Evolutionary conservation across 164 flowering plant genomes (phyloP).

Genomic region (Kingdonia uniflora): DNA sequence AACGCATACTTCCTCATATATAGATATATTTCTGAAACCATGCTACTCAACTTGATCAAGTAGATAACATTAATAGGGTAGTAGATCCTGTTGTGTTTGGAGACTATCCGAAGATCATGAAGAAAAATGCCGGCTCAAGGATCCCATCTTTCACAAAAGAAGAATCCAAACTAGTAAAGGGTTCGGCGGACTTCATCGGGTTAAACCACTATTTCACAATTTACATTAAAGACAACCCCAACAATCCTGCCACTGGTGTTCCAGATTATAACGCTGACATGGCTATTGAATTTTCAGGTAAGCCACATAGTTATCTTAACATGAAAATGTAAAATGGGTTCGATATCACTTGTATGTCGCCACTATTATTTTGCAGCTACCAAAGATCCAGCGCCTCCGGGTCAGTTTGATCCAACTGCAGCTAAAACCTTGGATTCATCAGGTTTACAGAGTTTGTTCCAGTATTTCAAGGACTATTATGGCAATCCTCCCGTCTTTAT

Average conservation of each 20-base stretch:
- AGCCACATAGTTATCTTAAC: neutral
- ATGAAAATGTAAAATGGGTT: no score
- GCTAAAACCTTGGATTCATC: constrained; percentile 8
- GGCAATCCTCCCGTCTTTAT: constrained; percentile 20
- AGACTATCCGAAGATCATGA: constrained; percentile 55
- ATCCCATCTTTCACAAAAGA: constrained; percentile 39
- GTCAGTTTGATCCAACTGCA: no score
- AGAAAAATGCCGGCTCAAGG: constrained; percentile 32
- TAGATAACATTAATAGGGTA: constrained; percentile 39
- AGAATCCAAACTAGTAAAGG: constrained; percentile 19
- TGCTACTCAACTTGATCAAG: no score
- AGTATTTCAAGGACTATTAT: constrained; percentile 15
- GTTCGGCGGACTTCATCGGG: constrained; percentile 24
- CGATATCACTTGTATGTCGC: no score
- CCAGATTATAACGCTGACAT: constrained; percentile 14
- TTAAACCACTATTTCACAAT: constrained; percentile 20
- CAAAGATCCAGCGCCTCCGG: constrained; percentile 9
- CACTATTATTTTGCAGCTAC: constrained; percentile 6
- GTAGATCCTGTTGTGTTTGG: constrained; percentile 44
- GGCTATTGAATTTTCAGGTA: constrained; percentile 13
- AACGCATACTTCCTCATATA: no score
- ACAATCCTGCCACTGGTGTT: neutral
- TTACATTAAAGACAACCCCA: constrained; percentile 10
- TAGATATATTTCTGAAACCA: no score
- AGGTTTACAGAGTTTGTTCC: constrained; percentile 11